phyloP scores from a whole-genome alignment of 2,329 filamentous ascomycete species.

The Sporothrix protearum region DNA sequence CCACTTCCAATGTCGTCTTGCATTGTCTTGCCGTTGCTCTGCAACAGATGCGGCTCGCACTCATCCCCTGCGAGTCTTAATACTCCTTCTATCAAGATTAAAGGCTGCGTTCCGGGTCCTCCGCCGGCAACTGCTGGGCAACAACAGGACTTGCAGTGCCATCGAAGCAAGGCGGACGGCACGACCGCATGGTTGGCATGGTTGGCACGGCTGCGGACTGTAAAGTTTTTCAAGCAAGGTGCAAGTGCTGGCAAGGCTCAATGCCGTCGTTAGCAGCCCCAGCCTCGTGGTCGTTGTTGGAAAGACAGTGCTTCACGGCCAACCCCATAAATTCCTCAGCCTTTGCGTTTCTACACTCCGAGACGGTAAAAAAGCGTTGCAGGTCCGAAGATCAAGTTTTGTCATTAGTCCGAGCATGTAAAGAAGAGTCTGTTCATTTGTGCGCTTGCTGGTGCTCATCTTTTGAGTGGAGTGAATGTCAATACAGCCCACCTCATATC shows the following conservation, averaged over 20 bases:
- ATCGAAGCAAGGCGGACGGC: background rate
- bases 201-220: slow-evolving; percentile 7
- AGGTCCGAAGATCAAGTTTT: no score
- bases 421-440: no score
- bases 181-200: background rate
- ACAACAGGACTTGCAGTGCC: background rate
- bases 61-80: background rate
- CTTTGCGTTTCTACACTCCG: no score
- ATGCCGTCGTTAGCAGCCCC: background rate
- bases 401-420: no score
- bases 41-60: background rate
- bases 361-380: no score
- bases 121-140: background rate
- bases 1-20: background rate
- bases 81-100: background rate
- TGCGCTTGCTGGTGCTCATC: no score
- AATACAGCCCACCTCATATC: no score
- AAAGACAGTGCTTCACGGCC: no score
- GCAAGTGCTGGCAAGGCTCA: background rate
- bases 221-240: background rate
- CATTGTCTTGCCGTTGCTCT: background rate
- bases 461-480: no score
- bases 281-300: background rate
- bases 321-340: no score
- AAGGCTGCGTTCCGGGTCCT: background rate